Conservation (phyloP, 1,139 yeast genomes). For the Geotrichum phurueaensis region DNA sequence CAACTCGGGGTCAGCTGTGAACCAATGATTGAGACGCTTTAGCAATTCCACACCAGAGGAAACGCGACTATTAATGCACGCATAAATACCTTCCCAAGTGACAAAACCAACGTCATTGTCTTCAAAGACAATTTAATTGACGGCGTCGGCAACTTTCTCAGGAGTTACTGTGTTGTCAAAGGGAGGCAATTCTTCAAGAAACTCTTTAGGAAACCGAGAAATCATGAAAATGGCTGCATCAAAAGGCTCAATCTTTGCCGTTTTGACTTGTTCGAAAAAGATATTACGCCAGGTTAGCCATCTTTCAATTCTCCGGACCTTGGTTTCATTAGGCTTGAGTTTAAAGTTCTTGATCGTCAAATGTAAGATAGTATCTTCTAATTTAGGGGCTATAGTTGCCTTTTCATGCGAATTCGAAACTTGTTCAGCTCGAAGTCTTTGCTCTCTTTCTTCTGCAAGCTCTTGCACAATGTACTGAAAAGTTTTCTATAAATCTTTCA, state of each 20-base stretch:
- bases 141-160: background rate
- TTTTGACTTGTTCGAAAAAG: background rate
- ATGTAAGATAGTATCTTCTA: background rate
- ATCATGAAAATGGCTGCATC: background rate
- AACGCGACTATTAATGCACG: background rate
- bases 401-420: background rate
- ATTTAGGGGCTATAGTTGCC: background rate
- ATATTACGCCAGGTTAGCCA: background rate
- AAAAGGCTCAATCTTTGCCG: background rate
- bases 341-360: background rate
- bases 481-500: background rate
- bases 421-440: background rate
- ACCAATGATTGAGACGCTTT: background rate
- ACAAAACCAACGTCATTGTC: background rate
- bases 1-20: background rate
- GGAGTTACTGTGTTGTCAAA: background rate
- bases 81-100: background rate
- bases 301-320: background rate
- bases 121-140: background rate
- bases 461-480: background rate
- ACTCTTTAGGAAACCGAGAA: background rate
- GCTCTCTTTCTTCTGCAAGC: background rate
- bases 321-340: background rate
- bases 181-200: background rate
- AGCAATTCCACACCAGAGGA: background rate